Base-by-base conservation (phyloP, 2,329 filamentous ascomycete species). In the Knoxdaviesia proteae region DNA sequence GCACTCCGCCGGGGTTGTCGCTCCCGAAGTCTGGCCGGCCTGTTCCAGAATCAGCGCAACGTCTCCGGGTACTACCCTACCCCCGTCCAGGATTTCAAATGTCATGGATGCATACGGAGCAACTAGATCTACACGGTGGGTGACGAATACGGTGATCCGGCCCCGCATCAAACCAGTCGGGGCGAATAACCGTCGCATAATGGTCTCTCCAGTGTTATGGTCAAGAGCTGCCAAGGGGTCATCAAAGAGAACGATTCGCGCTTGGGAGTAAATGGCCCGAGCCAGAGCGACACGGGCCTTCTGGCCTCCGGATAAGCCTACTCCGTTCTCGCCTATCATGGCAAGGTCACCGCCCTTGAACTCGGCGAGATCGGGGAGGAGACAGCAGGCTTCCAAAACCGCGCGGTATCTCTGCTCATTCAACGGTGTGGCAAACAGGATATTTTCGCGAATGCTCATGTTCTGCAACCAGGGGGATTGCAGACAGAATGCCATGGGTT, bases 121-220 rank as follows among this genome's bases (percentile, higher is more conserved):
- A 46, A 84, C 82, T 7, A 94, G 61, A 47, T 87, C 78, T n/a
- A 87, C 77, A 35, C 77, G 68, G 54, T 86, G 80, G 0, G 84
- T 86, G 40, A 88, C 82, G 37, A 86, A 72, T n/a, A 90, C 71
- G 0, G 83, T 77, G 0, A 80, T 82, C 5, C 82, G 69, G 6
- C 64, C 68, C 44, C 74, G 69, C 7, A 69, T 61, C 0, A 80
- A 69, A n/a, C 35, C 30, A 8, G 45, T 39, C 0, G 77, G 63
- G 0, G 70, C 69, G 20, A 69, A 65, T 42, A 84, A 64, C 56
- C 62, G 71, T 47, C 60, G 71, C 67, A 94, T 50, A 56, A 63
- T 83, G 50, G 53, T 69, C 55, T 58, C 71, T 0, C 71, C 72
- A 0, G 74, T 79, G 32, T 73, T 65, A 43, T 77, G 72, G 39